These are phyloP conservation scores for Quercus lobata DNA, from an alignment of 331 rosid genomes.

Conservation along the genomic window DNA sequence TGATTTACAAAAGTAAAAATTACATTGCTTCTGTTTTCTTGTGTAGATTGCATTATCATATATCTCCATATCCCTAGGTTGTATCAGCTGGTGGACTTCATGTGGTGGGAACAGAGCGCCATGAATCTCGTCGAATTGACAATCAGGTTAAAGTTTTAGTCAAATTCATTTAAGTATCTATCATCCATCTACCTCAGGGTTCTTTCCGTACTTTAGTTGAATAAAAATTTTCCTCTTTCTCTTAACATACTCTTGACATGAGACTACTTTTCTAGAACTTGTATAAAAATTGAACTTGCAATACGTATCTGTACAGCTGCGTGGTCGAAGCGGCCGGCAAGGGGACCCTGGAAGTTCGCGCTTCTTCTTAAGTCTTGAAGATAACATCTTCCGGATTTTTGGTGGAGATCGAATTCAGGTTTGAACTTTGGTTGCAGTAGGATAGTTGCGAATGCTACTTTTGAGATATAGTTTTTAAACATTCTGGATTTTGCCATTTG, in stretches of 20 bases:
- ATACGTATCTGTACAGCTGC: slow-evolving; percentile 51
- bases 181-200: background rate
- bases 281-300: slow-evolving; percentile 13
- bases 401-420: slow-evolving; percentile 99
- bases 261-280: slow-evolving; percentile 1
- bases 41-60: slow-evolving; percentile 22
- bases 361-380: slow-evolving; percentile 96
- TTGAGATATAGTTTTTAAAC: slow-evolving; percentile 9
- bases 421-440: slow-evolving; percentile 10
- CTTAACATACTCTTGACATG: background rate
- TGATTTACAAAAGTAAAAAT: slow-evolving; percentile 12
- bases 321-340: slow-evolving; percentile 96
- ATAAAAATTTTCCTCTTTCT: background rate
- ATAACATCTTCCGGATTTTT: slow-evolving; percentile 90
- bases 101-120: slow-evolving; percentile 95
- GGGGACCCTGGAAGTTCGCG: slow-evolving; percentile 99
- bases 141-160: slow-evolving; percentile 62
- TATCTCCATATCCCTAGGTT: slow-evolving; percentile 47
- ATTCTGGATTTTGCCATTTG: slow-evolving; percentile 21
- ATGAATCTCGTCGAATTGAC: slow-evolving; percentile 91
- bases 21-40: slow-evolving; percentile 8
- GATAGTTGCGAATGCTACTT: slow-evolving; percentile 14
- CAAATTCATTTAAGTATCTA: background rate
- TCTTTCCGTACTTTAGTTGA: slow-evolving; percentile 3
- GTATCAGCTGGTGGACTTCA: slow-evolving; percentile 96